Evolutionary conservation across 352 stramenopile genomes (phyloP).

Genomic region (Globisporangium nodosum): DNA sequence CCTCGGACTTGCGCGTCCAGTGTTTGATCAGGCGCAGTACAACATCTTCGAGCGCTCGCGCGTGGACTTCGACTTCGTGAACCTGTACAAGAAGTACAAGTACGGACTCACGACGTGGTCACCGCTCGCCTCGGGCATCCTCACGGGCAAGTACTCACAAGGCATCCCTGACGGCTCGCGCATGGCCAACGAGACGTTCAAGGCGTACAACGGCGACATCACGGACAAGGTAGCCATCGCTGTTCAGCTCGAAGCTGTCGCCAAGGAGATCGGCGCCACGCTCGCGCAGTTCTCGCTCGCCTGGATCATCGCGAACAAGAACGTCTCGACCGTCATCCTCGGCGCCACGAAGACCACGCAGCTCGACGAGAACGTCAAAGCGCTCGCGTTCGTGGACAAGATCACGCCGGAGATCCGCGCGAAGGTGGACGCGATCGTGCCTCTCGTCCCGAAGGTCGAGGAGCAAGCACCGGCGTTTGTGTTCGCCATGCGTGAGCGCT

Average conservation of each 20-base stretch:
- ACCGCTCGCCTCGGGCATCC: conserved; percentile 29
- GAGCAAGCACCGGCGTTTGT: background rate
- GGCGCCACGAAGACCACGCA: conserved; percentile 29
- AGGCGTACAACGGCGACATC: background rate
- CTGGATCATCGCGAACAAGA: conserved; percentile 47
- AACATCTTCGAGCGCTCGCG: no score
- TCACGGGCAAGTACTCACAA: conserved; percentile 51
- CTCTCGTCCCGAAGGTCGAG: conserved; percentile 30
- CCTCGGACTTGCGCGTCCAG: no score
- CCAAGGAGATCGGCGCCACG: conserved; percentile 53
- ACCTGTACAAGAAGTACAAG: no score
- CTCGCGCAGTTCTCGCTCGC: conserved; percentile 41
- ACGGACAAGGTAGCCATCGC: conserved; percentile 30
- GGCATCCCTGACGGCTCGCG: conserved; percentile 21
- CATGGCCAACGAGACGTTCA: conserved; percentile 1
- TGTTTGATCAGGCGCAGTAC: no score
- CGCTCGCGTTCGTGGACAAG: conserved; percentile 33
- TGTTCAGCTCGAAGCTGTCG: conserved; percentile 34
- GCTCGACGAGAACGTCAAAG: conserved; percentile 72
- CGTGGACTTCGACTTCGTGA: no score
- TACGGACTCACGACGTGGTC: conserved; percentile 14
- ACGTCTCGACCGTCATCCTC: conserved; percentile 41
- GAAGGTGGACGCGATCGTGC: conserved; percentile 65
- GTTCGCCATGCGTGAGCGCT: conserved; percentile 28
- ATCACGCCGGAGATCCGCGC: conserved; percentile 28